Evolutionary conservation across 495 filamentous ascomycete species (phyloP), one percentile per base, ranked within the genome.

Genomic region (Haplographium delicatum): DNA sequence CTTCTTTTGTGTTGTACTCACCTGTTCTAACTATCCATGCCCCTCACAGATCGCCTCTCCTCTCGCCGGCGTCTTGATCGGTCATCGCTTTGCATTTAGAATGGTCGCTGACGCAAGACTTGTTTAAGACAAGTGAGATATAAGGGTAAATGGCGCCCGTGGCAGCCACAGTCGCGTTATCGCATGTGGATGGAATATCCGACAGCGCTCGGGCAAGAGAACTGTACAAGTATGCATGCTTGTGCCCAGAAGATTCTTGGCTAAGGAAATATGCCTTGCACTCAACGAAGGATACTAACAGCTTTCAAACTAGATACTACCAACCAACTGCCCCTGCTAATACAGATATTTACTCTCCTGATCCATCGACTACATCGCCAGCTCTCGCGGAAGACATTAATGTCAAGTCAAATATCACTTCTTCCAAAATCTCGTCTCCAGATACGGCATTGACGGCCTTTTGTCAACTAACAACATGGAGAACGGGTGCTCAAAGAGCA

Each of bases 361-460:
- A 27, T 11, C 43, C 28, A n/a, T 15, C 35, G 5, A 18, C 23
- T 7, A 11, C 39, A 26, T 4, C 16, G 5, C 24, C 11, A 1
- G 9, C 22, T 1, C 15, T 35, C 4, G 18, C n/a, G 9, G 52
- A 48, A 20, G 35, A 53, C 19, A 52, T 63, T 9, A 62, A 65
- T 3, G 60, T 74, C 28, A 73, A 62, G 4, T 76, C 75, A 3
- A 68, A 71, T 50, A 69, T 72, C 5, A 73, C 77, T 31, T 53
- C 77, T 11, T 71, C 69, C n/a, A 73, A 75, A 5, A 50, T 76
- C 24, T 54, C 59, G 2, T 74, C 75, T 13, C 60, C 65, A 5
- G 85, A 86, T 60, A 69, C 76, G 2, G 78, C 76, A n/a, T 66
- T 89, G 16, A 81, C 77, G 0, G 80, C 78, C 0, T 73, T 86